phyloP scores from a whole-genome alignment of 805 yeast genomes.

The Saccharomycopsis guyanensis region DNA sequence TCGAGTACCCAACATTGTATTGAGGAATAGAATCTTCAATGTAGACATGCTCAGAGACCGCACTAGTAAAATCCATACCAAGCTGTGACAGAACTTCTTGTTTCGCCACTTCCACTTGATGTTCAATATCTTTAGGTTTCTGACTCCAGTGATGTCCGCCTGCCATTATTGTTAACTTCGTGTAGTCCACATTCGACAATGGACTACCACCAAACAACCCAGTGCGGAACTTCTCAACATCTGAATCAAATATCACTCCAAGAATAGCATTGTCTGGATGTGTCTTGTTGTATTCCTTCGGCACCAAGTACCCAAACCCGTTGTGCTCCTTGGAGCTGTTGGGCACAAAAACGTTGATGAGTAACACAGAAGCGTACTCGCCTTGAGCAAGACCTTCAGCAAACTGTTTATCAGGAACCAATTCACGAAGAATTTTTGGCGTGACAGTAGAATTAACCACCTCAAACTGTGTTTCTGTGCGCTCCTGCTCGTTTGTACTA shows the following conservation, averaged over 20 bases:
- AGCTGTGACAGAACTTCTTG: neutral
- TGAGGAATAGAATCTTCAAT: conserved; percentile 70
- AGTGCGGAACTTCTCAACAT: conserved; percentile 53
- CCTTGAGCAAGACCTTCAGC: neutral
- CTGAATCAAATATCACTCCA: conserved; percentile 90
- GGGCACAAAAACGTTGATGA: conserved; percentile 63
- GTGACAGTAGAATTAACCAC: conserved; percentile 56
- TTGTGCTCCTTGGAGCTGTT: conserved; percentile 32
- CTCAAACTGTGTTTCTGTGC: conserved; percentile 28
- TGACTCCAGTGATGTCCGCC: conserved; percentile 63
- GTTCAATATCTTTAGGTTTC: neutral
- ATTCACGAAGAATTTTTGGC: conserved; percentile 27
- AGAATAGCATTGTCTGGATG: conserved; percentile 43
- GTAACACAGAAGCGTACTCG: conserved; percentile 38
- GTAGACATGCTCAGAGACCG: conserved; percentile 32
- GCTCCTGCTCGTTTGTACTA: too few species aligned
- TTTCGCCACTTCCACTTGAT: neutral
- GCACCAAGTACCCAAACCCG: conserved; percentile 90
- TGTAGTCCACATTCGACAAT: conserved; percentile 30
- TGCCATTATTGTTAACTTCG: conserved; percentile 81
- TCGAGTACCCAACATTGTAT: conserved; percentile 60
- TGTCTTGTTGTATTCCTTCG: conserved; percentile 33
- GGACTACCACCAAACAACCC: conserved; percentile 24
- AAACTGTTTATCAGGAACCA: neutral
- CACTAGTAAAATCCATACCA: conserved; percentile 8